phyloP scores from a whole-genome alignment of 768 basidiomycete species.

The Phanerochaete sordida region DNA sequence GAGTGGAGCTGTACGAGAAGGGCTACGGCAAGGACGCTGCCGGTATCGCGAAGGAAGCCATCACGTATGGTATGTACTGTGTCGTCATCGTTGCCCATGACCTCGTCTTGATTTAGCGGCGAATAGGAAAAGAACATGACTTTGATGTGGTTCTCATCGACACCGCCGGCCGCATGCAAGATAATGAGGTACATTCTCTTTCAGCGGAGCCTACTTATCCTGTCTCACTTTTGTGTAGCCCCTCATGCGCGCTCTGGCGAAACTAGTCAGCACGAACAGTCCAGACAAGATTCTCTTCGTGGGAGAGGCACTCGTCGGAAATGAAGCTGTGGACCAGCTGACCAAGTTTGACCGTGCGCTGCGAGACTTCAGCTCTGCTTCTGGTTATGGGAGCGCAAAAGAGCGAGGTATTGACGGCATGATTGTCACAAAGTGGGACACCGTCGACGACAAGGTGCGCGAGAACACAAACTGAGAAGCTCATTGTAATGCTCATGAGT shows the following conservation, averaged over 20 bases:
- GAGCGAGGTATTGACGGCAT: constrained; percentile 97
- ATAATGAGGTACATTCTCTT: constrained; percentile 64
- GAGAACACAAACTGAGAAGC: neutral
- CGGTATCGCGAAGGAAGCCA: constrained; percentile 94
- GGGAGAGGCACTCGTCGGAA: constrained; percentile 96
- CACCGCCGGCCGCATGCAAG: constrained; percentile 98
- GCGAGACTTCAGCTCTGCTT: constrained; percentile 83
- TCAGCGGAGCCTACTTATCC: too few species aligned
- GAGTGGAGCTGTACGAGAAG: constrained; percentile 91
- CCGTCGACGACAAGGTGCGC: constrained; percentile 91
- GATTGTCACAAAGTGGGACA: constrained; percentile 99
- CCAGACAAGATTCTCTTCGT: constrained; percentile 99
- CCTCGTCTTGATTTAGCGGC: neutral
- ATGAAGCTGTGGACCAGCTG: constrained; percentile 97
- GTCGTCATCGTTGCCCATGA: neutral
- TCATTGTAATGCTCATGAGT: neutral
- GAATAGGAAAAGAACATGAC: constrained; percentile 75
- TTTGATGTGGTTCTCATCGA: constrained; percentile 98
- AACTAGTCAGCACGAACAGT: constrained; percentile 91
- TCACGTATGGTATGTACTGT: constrained; percentile 66
- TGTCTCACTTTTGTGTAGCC: constrained; percentile 42
- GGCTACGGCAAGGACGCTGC: constrained; percentile 99
- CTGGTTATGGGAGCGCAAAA: constrained; percentile 47
- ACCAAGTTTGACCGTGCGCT: constrained; percentile 95
- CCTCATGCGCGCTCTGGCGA: constrained; percentile 96